Evolutionary conservation across 805 yeast genomes (phyloP), one percentile per base, ranked within the genome.

Genomic region (Candida stauntonica): DNA sequence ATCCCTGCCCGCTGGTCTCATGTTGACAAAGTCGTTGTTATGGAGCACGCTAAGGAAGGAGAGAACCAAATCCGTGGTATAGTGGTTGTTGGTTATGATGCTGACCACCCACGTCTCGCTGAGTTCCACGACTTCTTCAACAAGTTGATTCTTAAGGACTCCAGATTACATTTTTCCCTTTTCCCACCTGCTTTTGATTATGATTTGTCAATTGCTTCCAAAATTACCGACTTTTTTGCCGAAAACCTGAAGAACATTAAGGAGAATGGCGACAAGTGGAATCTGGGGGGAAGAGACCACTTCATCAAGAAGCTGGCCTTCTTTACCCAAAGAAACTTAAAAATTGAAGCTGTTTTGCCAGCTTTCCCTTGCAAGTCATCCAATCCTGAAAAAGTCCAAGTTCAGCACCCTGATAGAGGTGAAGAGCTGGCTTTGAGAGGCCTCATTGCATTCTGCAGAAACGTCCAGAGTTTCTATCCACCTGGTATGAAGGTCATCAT

Each of bases 301-400:
- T 77, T 77, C 46, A 52, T 64, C 8, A 56, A 61, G 19, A 64
- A 62, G 37, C 67, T 70, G 5, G 60, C 62, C 20, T 74, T 68
- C 51, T 77, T 73, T 51, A 74, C 78, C 17, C 63, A 69, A 29
- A 64, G 77, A 51, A 60, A 63, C 45, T 38, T 67, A 21, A 67
- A 66, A 28, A 65, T 77, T 44, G 78, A 76, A 54, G 73, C 77
- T 12, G 78, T 76, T 7, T 59, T 77, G 35, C 83, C 83, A 5
- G 83, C 83, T 0, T 77, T 77, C 44, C 83, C 83, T 8, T 77
- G 82, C 50, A 77, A 77, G 52, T 73, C 81, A 0, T 75, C 81
- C n/a, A 77, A 77, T 47, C 39, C 53, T 21, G 64, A 70, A 26
- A 77, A 77, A 50, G 82, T 77, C 4, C 61, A 65, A 26, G 69